A percentile compares a stretch with the other conserved stretches of the same genome.
Conservation (phyloP, 1,284 basidiomycete species). For the Rhodofomes roseus region DNA sequence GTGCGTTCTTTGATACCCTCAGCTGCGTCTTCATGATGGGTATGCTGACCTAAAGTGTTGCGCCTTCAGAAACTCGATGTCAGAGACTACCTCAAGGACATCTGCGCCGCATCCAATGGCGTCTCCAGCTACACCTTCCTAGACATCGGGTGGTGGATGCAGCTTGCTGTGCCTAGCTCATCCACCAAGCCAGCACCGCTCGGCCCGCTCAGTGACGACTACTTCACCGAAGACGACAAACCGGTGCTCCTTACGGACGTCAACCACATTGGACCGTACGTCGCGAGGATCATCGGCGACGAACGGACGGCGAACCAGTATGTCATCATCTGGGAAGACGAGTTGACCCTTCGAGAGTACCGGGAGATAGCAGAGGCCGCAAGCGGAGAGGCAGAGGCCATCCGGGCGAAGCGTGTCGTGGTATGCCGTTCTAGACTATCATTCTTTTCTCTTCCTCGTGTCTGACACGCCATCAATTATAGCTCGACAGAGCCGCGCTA, state of each 20-base stretch:
- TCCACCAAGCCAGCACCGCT: not conserved
- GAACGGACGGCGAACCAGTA: constrained; percentile 22
- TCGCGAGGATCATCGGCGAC: constrained; percentile 23
- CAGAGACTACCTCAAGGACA: constrained; percentile 11
- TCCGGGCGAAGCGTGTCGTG: constrained; percentile 7
- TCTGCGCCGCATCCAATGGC: constrained; percentile 8
- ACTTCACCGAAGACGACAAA: constrained; percentile 7
- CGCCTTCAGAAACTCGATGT: constrained; percentile 20
- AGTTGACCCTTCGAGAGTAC: constrained; percentile 16
- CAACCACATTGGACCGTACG: constrained; percentile 16
- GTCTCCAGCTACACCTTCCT: constrained; percentile 18
- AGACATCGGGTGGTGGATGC: constrained; percentile 26
- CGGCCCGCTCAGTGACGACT: not conserved
- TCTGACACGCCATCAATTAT: not conserved
- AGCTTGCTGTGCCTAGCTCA: constrained; percentile 15
- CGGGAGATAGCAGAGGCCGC: constrained; percentile 13
- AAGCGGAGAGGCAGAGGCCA: constrained; percentile 12
- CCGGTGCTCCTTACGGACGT: constrained; percentile 16
- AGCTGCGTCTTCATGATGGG: not conserved
- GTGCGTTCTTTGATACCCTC: constrained; percentile 2
- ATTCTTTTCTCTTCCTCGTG: no score
- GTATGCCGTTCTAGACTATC: not conserved
- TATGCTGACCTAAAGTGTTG: not conserved
- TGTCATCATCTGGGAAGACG: constrained; percentile 27
- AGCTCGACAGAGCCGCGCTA: constrained; percentile 7